Percentiles rank a stretch among this genome's conserved stretches.
phyloP scores from a whole-genome alignment of 2,329 filamentous ascomycete genomes.

The Lachnellula cervina region DNA sequence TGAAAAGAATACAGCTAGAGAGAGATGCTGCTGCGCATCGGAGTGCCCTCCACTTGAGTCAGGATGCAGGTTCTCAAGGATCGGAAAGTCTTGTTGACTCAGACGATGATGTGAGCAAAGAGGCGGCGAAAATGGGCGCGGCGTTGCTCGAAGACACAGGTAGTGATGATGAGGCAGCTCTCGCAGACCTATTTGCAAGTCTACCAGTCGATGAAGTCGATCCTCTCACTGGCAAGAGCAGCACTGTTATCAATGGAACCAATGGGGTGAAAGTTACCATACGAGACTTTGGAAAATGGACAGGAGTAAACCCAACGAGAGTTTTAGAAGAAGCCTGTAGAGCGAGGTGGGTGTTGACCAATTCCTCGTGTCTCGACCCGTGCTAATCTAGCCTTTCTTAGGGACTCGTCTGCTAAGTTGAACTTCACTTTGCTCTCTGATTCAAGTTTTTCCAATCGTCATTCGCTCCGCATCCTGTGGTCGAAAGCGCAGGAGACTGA shows the following conservation, averaged over 20 bases:
- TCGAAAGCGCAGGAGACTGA: conserved; percentile 62
- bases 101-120: conserved; percentile 44
- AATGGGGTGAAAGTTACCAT: conserved; percentile 56
- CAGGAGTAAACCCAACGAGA: conserved; percentile 69
- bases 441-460: conserved; percentile 69
- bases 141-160: conserved; percentile 53
- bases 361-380: not conserved
- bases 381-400: conserved; percentile 27
- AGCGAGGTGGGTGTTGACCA: conserved; percentile 51
- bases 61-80: conserved; percentile 21
- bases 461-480: conserved; percentile 73
- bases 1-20: conserved; percentile 54
- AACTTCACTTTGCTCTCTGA: conserved; percentile 66
- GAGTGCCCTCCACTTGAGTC: conserved; percentile 4
- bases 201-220: conserved; percentile 59
- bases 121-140: conserved; percentile 54
- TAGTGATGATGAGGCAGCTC: conserved; percentile 47
- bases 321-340: conserved; percentile 85
- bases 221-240: conserved; percentile 51
- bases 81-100: conserved; percentile 34
- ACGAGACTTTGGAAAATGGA: conserved; percentile 79
- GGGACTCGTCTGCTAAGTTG: conserved; percentile 66
- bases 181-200: conserved; percentile 54
- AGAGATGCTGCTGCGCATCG: conserved; percentile 43
- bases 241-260: conserved; percentile 48